Evolutionary conservation across 345 rosid species (phyloP), one percentile per base, ranked within the genome.

Genomic region (Psidium guajava): DNA sequence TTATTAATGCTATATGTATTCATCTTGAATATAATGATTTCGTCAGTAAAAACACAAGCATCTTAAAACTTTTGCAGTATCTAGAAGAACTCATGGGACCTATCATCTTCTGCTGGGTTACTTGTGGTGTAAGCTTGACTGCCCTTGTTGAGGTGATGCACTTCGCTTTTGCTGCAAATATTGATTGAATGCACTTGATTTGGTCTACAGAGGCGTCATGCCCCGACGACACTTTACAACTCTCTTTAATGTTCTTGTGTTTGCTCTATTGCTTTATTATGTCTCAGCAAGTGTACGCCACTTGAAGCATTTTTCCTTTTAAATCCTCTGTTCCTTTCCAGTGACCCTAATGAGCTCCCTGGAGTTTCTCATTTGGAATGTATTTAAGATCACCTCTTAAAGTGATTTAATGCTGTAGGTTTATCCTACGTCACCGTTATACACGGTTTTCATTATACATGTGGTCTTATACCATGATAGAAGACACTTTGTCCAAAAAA

Each of bases 141-240:
- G 95, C 98, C 82, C 95, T 97, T 85, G 91, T 94, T 81, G 97
- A 97, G 98, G 99, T 97, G 94, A 84, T 82, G n/a, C 58, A 53
- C 86, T 86, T 80, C 49, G 54, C 69, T 54, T 50, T 82, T 27
- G 49, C 77, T 22, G 40, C 22, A 83, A 82, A n/a, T 49, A 24
- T 18, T 51, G 25, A 52, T 51, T 85, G 52, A 82, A 81, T 36
- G 50, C 69, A 81, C 27, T 50, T 80, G 27, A 27, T 69, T 82
- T 82, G 44, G 18, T 75, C 47, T 75, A 15, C 44, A 55, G 58
- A 55, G 58, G 58, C 58, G 22, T 55, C 58, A 55, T 21, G 3
- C 47, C 47, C 44, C 18, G 44, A 69, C 10, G 47, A 16, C 12
- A 10, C 77, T 32, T 32, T 32, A 32, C 44, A 69, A 32, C 44